These are phyloP conservation scores for Sclerotinia spermophila DNA, from an alignment of 2,329 filamentous ascomycete genomes.

Conservation along the genomic window DNA sequence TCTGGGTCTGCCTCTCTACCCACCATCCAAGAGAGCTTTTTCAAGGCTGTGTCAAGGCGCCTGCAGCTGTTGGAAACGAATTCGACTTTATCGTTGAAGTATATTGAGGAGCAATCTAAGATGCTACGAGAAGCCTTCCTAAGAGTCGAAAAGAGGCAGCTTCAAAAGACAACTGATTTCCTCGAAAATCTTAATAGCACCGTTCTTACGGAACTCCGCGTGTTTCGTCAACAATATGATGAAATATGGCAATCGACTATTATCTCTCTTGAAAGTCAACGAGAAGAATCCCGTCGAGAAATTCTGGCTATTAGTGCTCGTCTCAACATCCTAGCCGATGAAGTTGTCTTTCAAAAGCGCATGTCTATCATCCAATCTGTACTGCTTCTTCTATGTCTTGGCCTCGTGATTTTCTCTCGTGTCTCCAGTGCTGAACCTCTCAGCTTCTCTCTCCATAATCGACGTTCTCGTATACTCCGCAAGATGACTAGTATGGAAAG, in stretches of 20 bases:
- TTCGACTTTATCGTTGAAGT: constrained; percentile 86
- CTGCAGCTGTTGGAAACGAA: constrained; percentile 89
- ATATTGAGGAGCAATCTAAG: constrained; percentile 93
- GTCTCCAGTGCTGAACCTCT: constrained; percentile 39
- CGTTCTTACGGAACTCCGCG: constrained; percentile 74
- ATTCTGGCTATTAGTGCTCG: constrained; percentile 76
- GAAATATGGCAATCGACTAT: constrained; percentile 96
- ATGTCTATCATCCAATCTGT: constrained; percentile 92
- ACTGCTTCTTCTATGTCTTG: constrained; percentile 79
- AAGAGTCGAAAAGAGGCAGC: constrained; percentile 81
- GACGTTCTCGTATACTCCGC: constrained; percentile 26
- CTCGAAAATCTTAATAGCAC: constrained; percentile 83
- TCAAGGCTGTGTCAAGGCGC: constrained; percentile 93
- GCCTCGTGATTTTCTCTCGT: constrained; percentile 77
- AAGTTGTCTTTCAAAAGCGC: constrained; percentile 80
- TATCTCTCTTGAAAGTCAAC: constrained; percentile 83
- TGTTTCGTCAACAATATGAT: constrained; percentile 82
- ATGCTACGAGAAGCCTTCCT: constrained; percentile 84
- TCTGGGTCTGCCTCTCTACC: constrained; percentile 57
- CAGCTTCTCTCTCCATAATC: constrained; percentile 25
- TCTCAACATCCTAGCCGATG: constrained; percentile 87
- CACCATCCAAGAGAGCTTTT: constrained; percentile 94
- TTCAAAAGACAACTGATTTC: constrained; percentile 78
- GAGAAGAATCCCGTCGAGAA: constrained; percentile 78
- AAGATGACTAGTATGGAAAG: constrained; percentile 25